Base-by-base conservation (phyloP, 495 filamentous ascomycete genomes). In the Penicillium egyptiacum region DNA sequence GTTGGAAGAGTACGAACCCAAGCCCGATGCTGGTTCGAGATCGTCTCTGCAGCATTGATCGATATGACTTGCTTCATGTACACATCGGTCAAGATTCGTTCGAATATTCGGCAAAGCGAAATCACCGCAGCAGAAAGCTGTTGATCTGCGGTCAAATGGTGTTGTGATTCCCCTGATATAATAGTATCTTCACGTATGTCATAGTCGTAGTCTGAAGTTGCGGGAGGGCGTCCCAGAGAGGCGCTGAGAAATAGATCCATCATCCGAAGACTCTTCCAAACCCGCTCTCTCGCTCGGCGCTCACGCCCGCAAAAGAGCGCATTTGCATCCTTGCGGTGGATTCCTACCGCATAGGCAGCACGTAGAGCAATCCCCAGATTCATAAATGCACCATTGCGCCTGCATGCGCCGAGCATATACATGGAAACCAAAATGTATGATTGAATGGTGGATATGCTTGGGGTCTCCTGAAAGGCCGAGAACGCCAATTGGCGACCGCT, bases 51-150 rank as follows among this genome's bases (percentile, higher is more conserved):
- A 20, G 86, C 75, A 20, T 77, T 72, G 30, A 86, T 86, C 8
- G 85, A 89, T 41, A 90, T 83, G 56, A 85, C 89, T 55, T 85
- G 79, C 45, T 83, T 80, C 56, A 87, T 84, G 60, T 89, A 91
- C 20, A 90, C 83, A 42, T 81, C 83, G 23, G 78, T 83, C 17
- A 91, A 75, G 22, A 88, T 86, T 5, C 76, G 73, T 33, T 88
- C 87, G 49, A 91, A 86, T 35, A 87, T 78, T 40, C 80, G 82
- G 59, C 82, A 86, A n/a, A 78, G 53, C 1, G 70, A 70, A 8
- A 66, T 65, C 5, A 77, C 74, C 1, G 72, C 73, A 19, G 55
- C 40, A 4, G 74, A 74, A 23, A 77, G 48, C 42, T 75, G 72
- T 33, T 73, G 66, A 44, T 71, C 68, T 4, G 68, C 55, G 2